Evolutionary conservation across 164 flowering plant species (phyloP).

Genomic region (Malania oleifera): DNA sequence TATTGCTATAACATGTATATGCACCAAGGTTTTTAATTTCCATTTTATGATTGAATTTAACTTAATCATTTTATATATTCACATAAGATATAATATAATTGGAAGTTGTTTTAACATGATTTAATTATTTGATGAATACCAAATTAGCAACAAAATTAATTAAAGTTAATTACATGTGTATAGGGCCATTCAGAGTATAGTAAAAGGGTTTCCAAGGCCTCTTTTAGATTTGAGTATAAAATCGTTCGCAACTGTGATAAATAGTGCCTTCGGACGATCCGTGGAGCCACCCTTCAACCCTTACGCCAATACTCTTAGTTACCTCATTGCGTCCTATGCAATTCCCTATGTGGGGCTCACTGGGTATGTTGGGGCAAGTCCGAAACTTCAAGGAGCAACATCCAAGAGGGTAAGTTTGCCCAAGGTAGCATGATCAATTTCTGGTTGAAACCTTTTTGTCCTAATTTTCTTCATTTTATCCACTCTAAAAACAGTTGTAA

Average conservation of each 20-base stretch:
- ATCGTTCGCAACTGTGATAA: conserved; percentile 44
- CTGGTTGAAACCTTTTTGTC: background rate
- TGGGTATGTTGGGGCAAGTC: conserved; percentile 71
- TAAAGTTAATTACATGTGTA: too few relatives aligned
- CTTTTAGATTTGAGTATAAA: conserved; percentile 41
- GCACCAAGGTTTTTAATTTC: too few relatives aligned
- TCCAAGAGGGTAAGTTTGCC: conserved; percentile 26
- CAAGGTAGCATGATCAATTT: background rate
- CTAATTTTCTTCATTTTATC: background rate
- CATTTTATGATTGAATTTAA: too few relatives aligned
- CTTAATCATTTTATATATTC: too few relatives aligned
- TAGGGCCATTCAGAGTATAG: conserved; percentile 58
- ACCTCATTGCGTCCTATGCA: conserved; percentile 61
- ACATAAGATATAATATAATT: too few relatives aligned
- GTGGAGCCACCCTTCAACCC: conserved; percentile 72
- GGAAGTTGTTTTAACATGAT: too few relatives aligned
- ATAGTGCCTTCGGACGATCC: conserved; percentile 45
- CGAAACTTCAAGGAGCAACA: conserved; percentile 28
- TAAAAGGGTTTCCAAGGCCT: conserved; percentile 77
- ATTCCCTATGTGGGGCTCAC: conserved; percentile 88
- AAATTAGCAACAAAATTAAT: too few relatives aligned
- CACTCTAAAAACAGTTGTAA: background rate
- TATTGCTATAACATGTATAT: too few relatives aligned
- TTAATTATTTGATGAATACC: too few relatives aligned
- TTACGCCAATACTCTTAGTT: conserved; percentile 55